Evolutionary conservation across 2,329 filamentous ascomycete species (phyloP).

Genomic region (Cyclaneusma minus): DNA sequence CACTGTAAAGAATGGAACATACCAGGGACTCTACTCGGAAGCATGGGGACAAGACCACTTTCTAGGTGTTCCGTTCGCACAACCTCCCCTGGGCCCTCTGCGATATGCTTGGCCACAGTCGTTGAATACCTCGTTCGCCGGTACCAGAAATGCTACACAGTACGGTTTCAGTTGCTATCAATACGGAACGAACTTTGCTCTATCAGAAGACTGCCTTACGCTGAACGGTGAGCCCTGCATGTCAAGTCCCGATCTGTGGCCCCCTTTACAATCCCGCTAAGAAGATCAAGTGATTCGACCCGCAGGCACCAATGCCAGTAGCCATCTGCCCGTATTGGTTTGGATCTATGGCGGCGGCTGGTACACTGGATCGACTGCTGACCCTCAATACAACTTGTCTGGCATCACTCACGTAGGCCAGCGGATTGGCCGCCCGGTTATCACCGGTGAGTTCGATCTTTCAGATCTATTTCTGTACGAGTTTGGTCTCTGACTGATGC

Average conservation of each 20-base stretch:
- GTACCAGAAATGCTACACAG: conserved; percentile 22
- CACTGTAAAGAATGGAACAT: too few species aligned
- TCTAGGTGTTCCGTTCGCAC: conserved; percentile 5
- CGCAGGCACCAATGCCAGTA: conserved; percentile 15
- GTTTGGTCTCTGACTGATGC: conserved; percentile 37
- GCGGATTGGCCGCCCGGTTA: conserved; percentile 33
- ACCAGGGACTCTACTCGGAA: too few species aligned
- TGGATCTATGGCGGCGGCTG: conserved; percentile 48
- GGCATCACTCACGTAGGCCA: conserved; percentile 40
- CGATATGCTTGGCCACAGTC: conserved; percentile 22
- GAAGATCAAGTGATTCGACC: conserved; percentile 29
- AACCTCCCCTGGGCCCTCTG: conserved; percentile 9
- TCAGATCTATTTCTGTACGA: conserved; percentile 19
- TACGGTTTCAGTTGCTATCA: conserved; percentile 32
- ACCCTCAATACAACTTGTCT: conserved; percentile 47
- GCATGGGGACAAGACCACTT: conserved; percentile 10
- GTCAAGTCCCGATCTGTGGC: too few species aligned
- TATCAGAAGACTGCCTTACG: conserved; percentile 33
- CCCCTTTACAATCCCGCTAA: too few species aligned
- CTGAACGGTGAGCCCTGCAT: conserved; percentile 20
- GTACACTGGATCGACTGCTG: conserved; percentile 30
- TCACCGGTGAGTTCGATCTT: conserved; percentile 21
- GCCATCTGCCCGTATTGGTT: conserved; percentile 24
- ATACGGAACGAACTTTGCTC: conserved; percentile 21
- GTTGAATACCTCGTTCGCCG: conserved; percentile 23